A percentile compares a stretch with the other conserved stretches of the same genome.
phyloP scores from a whole-genome alignment of 2,329 filamentous ascomycete genomes.

The Diaporthe capsici region DNA sequence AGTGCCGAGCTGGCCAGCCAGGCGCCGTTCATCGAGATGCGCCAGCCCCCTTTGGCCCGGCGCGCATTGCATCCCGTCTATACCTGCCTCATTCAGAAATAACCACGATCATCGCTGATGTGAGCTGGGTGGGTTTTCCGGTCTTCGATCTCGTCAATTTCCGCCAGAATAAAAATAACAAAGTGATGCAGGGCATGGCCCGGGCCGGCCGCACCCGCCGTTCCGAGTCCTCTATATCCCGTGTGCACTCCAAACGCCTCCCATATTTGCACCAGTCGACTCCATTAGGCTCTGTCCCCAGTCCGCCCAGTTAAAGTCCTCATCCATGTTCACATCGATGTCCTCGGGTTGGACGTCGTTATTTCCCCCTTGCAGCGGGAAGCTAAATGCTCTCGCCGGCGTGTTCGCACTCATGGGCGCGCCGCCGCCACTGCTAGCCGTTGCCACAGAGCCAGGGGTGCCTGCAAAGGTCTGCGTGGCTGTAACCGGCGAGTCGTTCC shows the following conservation, averaged over 20 bases:
- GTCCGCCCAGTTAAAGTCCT: conserved; percentile 55
- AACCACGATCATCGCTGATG: neutral
- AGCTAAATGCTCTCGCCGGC: conserved; percentile 32
- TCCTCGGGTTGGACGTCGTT: conserved; percentile 46
- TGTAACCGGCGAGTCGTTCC: conserved; percentile 55
- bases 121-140: conserved; percentile 2
- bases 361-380: conserved; percentile 39
- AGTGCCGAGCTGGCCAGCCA: conserved; percentile 18
- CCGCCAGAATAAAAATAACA: conserved; percentile 3
- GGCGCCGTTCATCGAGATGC: conserved; percentile 12
- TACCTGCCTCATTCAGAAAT: conserved; percentile 21
- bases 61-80: neutral
- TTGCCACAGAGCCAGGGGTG: conserved; percentile 12
- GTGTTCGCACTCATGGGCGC: conserved; percentile 26
- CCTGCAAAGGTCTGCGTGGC: neutral
- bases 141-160: neutral
- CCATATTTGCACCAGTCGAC: conserved; percentile 46
- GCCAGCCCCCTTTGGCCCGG: conserved; percentile 18
- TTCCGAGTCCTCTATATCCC: conserved; percentile 37
- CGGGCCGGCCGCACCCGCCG: neutral
- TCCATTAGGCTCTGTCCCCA: conserved; percentile 54
- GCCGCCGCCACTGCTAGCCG: conserved; percentile 5
- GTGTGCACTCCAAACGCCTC: conserved; percentile 46
- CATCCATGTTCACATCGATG: conserved; percentile 54
- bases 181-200: conserved; percentile 6